phyloP scores from a whole-genome alignment of 2,329 filamentous ascomycete species.

The Claviceps arundinis region DNA sequence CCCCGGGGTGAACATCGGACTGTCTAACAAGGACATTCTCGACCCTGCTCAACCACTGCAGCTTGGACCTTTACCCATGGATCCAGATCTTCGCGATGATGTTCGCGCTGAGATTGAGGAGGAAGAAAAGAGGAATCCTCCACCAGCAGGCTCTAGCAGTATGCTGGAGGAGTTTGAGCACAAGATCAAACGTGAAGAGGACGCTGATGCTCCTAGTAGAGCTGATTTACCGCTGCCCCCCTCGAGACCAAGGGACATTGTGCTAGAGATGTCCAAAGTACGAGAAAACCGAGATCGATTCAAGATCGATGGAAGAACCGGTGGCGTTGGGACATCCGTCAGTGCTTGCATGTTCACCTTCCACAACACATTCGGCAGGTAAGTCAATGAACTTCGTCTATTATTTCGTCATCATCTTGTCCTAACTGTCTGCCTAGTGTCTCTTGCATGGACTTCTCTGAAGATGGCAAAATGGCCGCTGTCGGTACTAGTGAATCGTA shows the following conservation, averaged over 20 bases:
- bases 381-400: conserved; percentile 19
- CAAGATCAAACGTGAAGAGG: conserved; percentile 79
- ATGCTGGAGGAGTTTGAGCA: conserved; percentile 80
- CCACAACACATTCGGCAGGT: conserved; percentile 90
- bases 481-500: conserved; percentile 89
- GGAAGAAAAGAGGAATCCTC: conserved; percentile 66
- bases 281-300: conserved; percentile 89
- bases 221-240: conserved; percentile 76
- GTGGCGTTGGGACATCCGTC: conserved; percentile 68
- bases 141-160: conserved; percentile 53
- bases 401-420: background rate
- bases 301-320: conserved; percentile 70
- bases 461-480: conserved; percentile 76
- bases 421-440: conserved; percentile 38
- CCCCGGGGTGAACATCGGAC: conserved; percentile 46
- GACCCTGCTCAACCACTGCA: conserved; percentile 48
- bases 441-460: conserved; percentile 90
- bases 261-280: conserved; percentile 87
- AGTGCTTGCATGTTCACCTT: conserved; percentile 98
- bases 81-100: conserved; percentile 69
- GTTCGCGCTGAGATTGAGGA: conserved; percentile 78
- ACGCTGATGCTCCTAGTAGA: conserved; percentile 66
- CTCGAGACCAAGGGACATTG: conserved; percentile 77
- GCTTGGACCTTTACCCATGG: conserved; percentile 73
- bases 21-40: conserved; percentile 47